Evolutionary conservation across 163 green algal genomes (phyloP).

Genomic region (Chloromonas sp.): DNA sequence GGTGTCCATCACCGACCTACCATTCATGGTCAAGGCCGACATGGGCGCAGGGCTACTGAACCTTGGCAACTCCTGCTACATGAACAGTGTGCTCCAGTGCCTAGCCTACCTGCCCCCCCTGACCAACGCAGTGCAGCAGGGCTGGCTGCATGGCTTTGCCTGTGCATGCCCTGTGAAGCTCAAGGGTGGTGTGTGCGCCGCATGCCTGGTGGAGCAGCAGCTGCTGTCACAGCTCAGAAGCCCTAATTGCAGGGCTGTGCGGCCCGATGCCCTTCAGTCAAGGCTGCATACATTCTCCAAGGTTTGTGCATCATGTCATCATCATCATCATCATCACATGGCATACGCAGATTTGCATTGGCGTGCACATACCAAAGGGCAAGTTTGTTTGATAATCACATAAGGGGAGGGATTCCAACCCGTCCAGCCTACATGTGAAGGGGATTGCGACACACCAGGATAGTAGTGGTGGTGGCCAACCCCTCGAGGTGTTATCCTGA

Average conservation of each 20-base stretch:
- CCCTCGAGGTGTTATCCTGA: not conserved
- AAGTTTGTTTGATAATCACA: not conserved
- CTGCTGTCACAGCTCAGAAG: slow-evolving; percentile 8
- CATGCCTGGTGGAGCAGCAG: slow-evolving; percentile 17
- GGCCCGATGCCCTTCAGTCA: slow-evolving; percentile 1
- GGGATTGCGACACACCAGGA: no score
- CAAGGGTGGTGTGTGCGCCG: slow-evolving; percentile 4
- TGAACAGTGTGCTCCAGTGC: slow-evolving; percentile 77
- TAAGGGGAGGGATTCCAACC: no score
- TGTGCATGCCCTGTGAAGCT: not conserved
- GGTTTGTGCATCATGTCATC: not conserved
- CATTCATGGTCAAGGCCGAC: not conserved
- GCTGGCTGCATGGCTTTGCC: not conserved
- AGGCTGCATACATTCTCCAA: slow-evolving; percentile 16
- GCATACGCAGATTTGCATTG: not conserved
- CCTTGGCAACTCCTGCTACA: slow-evolving; percentile 81
- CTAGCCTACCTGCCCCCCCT: slow-evolving; percentile 40
- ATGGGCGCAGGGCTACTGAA: slow-evolving; percentile 59
- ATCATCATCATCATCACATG: no score
- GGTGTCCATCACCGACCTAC: not conserved
- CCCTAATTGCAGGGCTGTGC: not conserved
- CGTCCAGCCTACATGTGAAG: no score
- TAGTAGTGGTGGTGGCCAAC: not conserved
- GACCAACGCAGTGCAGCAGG: not conserved
- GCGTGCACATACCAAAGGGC: not conserved